A percentile compares a stretch with the other conserved stretches of the same genome.
Conservation (phyloP, 2,329 filamentous ascomycete species). For the Rhynchosporium secalis region DNA sequence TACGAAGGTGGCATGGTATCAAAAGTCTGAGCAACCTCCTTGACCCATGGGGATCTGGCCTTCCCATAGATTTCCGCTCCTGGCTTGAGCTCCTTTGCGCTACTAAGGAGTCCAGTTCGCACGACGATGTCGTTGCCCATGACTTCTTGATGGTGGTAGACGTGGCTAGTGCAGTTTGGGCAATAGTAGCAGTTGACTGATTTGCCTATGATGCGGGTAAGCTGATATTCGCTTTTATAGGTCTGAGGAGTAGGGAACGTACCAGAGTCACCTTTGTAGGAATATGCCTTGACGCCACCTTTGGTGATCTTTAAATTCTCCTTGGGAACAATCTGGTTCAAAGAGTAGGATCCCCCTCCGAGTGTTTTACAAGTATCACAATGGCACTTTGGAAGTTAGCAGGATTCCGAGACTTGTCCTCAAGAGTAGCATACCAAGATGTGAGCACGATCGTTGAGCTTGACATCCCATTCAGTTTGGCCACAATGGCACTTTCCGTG, state of each 20-base stretch:
- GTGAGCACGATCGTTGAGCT: conserved; percentile 47
- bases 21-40: conserved; percentile 50
- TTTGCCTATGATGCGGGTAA: conserved; percentile 45
- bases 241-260: conserved; percentile 18
- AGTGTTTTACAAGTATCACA: conserved; percentile 66
- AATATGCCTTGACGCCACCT: conserved; percentile 52
- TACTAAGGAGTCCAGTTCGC: conserved; percentile 51
- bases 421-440: conserved; percentile 38
- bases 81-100: conserved; percentile 48
- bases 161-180: conserved; percentile 54
- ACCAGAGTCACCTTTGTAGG: conserved; percentile 57
- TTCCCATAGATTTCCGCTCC: conserved; percentile 57
- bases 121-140: conserved; percentile 54
- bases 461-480: conserved; percentile 52
- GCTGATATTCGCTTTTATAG: background rate
- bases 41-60: conserved; percentile 52
- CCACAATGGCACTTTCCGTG: conserved; percentile 56
- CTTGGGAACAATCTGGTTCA: conserved; percentile 46
- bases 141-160: conserved; percentile 54
- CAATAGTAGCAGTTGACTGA: conserved; percentile 58
- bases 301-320: conserved; percentile 52
- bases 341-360: conserved; percentile 62
- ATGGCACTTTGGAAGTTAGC: conserved; percentile 44
- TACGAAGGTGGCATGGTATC: conserved; percentile 45
- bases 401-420: background rate